Percentiles rank a stretch among this genome's conserved stretches.
phyloP scores from a whole-genome alignment of 192 early-diverging fungal genomes.

The Backusella macrospora region DNA sequence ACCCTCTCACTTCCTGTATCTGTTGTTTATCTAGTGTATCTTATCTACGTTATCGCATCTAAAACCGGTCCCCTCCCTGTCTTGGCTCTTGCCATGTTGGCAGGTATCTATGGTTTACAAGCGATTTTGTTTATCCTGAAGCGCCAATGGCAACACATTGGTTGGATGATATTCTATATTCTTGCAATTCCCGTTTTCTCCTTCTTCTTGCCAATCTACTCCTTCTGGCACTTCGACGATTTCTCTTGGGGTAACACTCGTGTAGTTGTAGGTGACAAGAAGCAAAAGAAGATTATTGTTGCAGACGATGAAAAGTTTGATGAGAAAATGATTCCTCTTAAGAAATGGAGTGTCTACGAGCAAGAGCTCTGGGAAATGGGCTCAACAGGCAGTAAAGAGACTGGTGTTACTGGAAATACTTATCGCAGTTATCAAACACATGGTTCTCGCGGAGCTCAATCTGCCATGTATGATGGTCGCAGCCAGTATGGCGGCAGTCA shows the following conservation, averaged over 20 bases:
- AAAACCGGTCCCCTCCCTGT: constrained; percentile 70
- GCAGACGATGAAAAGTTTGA: constrained; percentile 84
- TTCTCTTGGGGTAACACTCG: constrained; percentile 99
- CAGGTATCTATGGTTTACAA: constrained; percentile 88
- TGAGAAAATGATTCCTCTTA: constrained; percentile 81
- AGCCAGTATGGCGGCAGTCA: constrained; percentile 45
- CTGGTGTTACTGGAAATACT: constrained; percentile 42
- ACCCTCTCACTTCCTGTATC: constrained; percentile 94
- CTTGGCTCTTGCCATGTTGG: constrained; percentile 84
- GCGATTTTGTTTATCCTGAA: constrained; percentile 78
- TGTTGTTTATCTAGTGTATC: constrained; percentile 84
- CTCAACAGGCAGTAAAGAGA: constrained; percentile 55
- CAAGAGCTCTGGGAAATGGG: constrained; percentile 73
- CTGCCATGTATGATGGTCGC: constrained; percentile 29
- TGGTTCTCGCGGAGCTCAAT: constrained; percentile 22
- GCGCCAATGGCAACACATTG: constrained; percentile 75
- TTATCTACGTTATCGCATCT: constrained; percentile 67
- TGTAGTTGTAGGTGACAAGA: constrained; percentile 74
- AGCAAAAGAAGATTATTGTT: constrained; percentile 62
- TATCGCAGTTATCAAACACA: constrained; percentile 44
- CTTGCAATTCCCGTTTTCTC: constrained; percentile 91
- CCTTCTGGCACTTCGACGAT: constrained; percentile 99
- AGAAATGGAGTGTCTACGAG: constrained; percentile 89
- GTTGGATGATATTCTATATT: constrained; percentile 88
- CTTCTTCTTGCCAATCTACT: constrained; percentile 90